Evolutionary conservation across 345 rosid species (phyloP).

Genomic region (Melaleuca alternifolia): DNA sequence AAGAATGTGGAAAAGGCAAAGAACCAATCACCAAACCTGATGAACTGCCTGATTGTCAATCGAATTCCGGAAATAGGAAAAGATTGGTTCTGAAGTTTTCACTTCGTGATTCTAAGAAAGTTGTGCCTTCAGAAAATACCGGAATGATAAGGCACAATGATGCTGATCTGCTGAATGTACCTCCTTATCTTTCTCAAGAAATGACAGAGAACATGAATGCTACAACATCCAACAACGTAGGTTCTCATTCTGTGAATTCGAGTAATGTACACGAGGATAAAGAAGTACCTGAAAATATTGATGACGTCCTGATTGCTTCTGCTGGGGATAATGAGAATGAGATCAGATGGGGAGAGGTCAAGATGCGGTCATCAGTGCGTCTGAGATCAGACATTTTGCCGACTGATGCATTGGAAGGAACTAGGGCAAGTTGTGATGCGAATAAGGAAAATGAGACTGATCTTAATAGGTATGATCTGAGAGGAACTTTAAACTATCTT

Average conservation of each 20-base stretch:
- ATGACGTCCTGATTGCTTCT: conserved; percentile 16
- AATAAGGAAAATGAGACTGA: conserved; percentile 12
- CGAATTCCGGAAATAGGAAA: conserved; percentile 46
- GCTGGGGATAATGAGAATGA: conserved; percentile 29
- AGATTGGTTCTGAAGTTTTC: conserved; percentile 71
- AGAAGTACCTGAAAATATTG: conserved; percentile 16
- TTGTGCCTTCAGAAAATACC: conserved; percentile 23
- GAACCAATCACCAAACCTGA: conserved; percentile 17
- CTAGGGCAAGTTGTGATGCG: conserved; percentile 2
- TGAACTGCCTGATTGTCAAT: conserved; percentile 32
- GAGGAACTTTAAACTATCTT: background rate
- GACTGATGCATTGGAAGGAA: conserved; percentile 5
- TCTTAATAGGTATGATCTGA: conserved; percentile 24
- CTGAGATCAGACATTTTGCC: conserved; percentile 14
- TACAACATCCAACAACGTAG: conserved; percentile 19
- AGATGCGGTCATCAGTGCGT: conserved; percentile 29
- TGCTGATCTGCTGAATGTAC: conserved; percentile 21
- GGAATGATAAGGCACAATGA: conserved; percentile 14
- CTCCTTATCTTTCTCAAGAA: conserved; percentile 23
- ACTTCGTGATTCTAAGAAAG: conserved; percentile 47
- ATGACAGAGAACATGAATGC: conserved; percentile 14
- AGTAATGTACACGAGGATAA: conserved; percentile 14
- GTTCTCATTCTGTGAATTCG: conserved; percentile 29
- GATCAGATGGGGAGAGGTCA: conserved; percentile 43
- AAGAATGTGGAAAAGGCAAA: conserved; percentile 18